phyloP scores from a whole-genome alignment of 2,329 filamentous ascomycete genomes.

The Drechmeria coniospora region DNA sequence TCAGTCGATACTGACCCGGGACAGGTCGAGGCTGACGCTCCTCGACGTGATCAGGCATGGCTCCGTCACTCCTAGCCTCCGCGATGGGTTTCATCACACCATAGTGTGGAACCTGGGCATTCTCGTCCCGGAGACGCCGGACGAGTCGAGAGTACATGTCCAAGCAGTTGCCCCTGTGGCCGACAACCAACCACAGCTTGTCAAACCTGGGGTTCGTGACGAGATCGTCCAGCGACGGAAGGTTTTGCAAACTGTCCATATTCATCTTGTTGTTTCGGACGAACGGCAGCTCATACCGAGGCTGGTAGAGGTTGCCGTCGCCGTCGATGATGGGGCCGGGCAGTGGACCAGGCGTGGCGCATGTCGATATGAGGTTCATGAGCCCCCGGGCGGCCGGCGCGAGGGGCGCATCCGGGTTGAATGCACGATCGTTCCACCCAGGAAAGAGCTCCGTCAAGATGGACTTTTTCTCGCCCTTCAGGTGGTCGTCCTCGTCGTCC shows the following conservation, averaged over 20 bases:
- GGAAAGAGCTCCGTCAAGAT: conserved; percentile 11
- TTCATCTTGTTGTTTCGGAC: conserved; percentile 13
- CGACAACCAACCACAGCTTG: conserved; percentile 1
- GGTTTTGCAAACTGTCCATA: conserved; percentile 14
- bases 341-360: no score
- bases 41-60: conserved; percentile 7
- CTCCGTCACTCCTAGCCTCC: conserved; percentile 3
- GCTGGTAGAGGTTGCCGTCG: conserved; percentile 5
- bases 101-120: neutral
- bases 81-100: neutral
- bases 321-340: conserved; percentile 3
- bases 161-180: conserved; percentile 5
- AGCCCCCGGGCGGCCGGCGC: conserved; percentile 6
- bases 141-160: conserved; percentile 9
- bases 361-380: conserved; percentile 9
- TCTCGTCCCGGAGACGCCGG: neutral
- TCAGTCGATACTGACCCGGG: neutral
- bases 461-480: conserved; percentile 7
- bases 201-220: neutral
- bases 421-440: conserved; percentile 9
- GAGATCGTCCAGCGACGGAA: conserved; percentile 12
- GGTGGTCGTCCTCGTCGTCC: conserved; percentile 16
- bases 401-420: conserved; percentile 18
- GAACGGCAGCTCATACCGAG: conserved; percentile 2
- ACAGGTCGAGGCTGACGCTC: conserved; percentile 6